Percentiles rank a stretch among this genome's conserved stretches.
phyloP scores from a whole-genome alignment of 768 basidiomycete genomes.

The Podaxis sp. region DNA sequence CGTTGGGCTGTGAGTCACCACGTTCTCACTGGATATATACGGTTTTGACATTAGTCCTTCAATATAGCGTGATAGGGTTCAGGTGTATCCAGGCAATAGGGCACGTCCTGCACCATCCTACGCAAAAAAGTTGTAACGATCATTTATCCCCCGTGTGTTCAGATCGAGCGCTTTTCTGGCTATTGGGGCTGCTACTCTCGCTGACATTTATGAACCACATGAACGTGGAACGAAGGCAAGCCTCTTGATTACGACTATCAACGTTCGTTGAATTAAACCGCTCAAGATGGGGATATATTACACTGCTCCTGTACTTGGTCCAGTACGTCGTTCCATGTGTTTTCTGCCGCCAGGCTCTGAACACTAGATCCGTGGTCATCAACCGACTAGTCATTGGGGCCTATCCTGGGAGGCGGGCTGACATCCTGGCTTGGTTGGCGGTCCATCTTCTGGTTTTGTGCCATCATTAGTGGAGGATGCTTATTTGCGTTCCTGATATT shows the following conservation, averaged over 20 bases:
- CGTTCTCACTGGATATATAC: not conserved
- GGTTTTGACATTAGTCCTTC: not conserved
- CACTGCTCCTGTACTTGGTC: slow-evolving; percentile 71
- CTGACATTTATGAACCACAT: slow-evolving; percentile 66
- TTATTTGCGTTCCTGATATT: slow-evolving; percentile 54
- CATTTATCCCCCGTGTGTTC: not conserved
- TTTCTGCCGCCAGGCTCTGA: not conserved
- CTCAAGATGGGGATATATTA: slow-evolving; percentile 70
- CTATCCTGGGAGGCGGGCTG: slow-evolving; percentile 65
- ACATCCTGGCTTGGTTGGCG: slow-evolving; percentile 71
- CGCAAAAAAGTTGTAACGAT: not conserved
- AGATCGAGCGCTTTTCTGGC: slow-evolving; percentile 51
- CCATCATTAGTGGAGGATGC: slow-evolving; percentile 53
- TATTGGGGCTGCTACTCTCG: slow-evolving; percentile 72
- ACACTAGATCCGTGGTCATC: not conserved
- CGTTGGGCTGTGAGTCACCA: slow-evolving; percentile 42
- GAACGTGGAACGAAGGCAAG: slow-evolving; percentile 58
- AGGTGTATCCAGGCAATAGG: slow-evolving; percentile 65
- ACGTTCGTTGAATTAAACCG: not conserved
- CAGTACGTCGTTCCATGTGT: slow-evolving; percentile 19
- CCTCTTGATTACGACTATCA: not conserved
- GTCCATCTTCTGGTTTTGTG: slow-evolving; percentile 76
- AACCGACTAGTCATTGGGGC: slow-evolving; percentile 42
- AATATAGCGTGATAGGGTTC: slow-evolving; percentile 58
- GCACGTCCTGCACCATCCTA: slow-evolving; percentile 28